Evolutionary conservation across 2,329 filamentous ascomycete species (phyloP).

Genomic region (Neonectria neomacrospora): DNA sequence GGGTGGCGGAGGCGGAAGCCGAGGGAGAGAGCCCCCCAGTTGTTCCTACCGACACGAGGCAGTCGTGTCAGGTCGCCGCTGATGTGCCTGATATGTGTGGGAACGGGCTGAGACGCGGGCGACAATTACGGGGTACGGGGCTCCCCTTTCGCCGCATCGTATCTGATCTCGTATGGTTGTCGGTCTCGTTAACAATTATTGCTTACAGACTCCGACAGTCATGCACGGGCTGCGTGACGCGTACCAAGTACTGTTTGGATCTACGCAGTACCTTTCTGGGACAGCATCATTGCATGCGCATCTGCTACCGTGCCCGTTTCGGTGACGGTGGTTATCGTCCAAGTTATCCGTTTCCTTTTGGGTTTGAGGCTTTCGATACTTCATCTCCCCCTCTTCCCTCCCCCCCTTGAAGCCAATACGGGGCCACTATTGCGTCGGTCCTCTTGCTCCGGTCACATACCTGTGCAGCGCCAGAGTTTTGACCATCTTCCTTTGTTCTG

Average conservation of each 20-base stretch:
- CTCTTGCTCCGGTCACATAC: neutral
- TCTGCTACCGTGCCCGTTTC: neutral
- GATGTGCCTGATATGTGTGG: constrained; percentile 23
- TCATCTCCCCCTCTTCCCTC: neutral
- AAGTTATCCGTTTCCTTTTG: constrained; percentile 6
- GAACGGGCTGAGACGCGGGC: constrained; percentile 19
- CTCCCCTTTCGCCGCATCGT: neutral
- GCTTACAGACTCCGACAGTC: neutral
- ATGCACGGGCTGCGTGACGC: constrained; percentile 10
- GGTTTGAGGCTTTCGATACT: constrained; percentile 2
- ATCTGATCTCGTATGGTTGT: neutral
- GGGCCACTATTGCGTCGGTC: neutral
- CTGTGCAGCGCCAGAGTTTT: neutral
- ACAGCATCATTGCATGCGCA: neutral
- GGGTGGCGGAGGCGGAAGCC: constrained; percentile 4
- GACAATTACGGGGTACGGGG: constrained; percentile 4
- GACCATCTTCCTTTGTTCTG: constrained; percentile 2
- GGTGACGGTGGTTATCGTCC: neutral
- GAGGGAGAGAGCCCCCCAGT: neutral
- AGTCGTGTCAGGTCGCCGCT: constrained; percentile 26
- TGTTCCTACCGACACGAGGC: constrained; percentile 13
- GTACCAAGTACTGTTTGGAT: neutral
- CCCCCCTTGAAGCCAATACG: neutral
- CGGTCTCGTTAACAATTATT: constrained; percentile 1
- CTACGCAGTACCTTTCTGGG: neutral